Conservation (phyloP, 345 rosid species). For the Draba incana region DNA sequence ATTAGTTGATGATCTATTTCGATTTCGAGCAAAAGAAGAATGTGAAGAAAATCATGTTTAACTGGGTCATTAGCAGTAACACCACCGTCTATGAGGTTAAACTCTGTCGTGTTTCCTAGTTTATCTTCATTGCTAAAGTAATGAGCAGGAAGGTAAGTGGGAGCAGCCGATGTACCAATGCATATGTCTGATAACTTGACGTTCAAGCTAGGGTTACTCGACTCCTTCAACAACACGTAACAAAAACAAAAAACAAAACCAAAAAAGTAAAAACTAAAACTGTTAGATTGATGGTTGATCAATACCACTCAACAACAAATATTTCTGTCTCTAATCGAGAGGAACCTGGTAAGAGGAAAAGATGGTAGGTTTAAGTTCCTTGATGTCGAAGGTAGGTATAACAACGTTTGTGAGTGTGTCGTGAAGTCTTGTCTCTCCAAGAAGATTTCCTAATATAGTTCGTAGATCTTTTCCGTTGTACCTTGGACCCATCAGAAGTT, state of each 20-base stretch:
- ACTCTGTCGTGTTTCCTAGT: constrained; percentile 43
- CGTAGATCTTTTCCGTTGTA: constrained; percentile 58
- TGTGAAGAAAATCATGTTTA: neutral
- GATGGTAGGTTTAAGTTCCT: constrained; percentile 54
- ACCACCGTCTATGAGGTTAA: constrained; percentile 68
- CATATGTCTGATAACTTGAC: constrained; percentile 60
- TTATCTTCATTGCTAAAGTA: constrained; percentile 48
- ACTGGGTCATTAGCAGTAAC: constrained; percentile 67
- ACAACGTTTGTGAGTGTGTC: constrained; percentile 56
- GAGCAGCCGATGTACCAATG: constrained; percentile 65
- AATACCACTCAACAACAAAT: neutral
- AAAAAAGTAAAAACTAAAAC: neutral
- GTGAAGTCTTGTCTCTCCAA: constrained; percentile 46
- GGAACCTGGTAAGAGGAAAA: constrained; percentile 62
- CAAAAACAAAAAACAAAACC: neutral
- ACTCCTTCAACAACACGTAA: constrained; percentile 35
- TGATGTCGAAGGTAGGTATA: constrained; percentile 65
- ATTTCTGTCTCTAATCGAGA: neutral
- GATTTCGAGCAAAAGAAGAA: neutral
- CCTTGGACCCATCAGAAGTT: constrained; percentile 47
- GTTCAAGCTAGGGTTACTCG: constrained; percentile 37
- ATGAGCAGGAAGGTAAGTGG: constrained; percentile 55
- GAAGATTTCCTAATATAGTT: constrained; percentile 26
- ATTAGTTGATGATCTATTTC: neutral
- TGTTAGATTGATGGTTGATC: neutral